These are phyloP conservation scores for Alternaria gansuensis DNA, from an alignment of 2,329 filamentous ascomycete genomes.

Conservation along the genomic window DNA sequence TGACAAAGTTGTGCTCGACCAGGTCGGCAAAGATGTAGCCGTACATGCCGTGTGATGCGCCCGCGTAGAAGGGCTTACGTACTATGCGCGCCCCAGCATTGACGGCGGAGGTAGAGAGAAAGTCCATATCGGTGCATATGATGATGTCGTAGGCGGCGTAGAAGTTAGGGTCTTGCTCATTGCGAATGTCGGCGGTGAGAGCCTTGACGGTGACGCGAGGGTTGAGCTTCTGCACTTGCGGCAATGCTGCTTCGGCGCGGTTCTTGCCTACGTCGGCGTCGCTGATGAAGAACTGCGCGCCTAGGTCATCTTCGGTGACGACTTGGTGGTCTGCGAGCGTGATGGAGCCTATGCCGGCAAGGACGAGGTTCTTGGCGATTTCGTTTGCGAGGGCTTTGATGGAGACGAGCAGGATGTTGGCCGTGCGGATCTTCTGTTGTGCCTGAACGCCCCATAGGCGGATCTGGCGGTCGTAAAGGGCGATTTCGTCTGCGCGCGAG, in stretches of 20 bases:
- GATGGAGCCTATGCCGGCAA: constrained; percentile 89
- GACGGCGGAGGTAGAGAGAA: constrained; percentile 76
- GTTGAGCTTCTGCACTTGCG: constrained; percentile 85
- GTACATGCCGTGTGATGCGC: constrained; percentile 86
- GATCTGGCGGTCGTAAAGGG: constrained; percentile 96
- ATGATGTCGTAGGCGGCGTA: constrained; percentile 83
- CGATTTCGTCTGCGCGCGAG: constrained; percentile 78
- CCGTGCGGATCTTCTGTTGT: constrained; percentile 86
- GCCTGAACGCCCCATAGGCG: constrained; percentile 96
- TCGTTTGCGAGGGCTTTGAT: constrained; percentile 91
- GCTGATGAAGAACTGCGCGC: constrained; percentile 73
- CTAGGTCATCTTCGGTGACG: constrained; percentile 81
- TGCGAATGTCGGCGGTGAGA: constrained; percentile 69
- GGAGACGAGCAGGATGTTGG: constrained; percentile 88
- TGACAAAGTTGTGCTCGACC: constrained; percentile 86
- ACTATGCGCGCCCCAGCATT: constrained; percentile 86
- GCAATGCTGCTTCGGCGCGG: constrained; percentile 80
- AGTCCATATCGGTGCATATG: constrained; percentile 87
- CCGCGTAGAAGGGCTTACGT: constrained; percentile 85
- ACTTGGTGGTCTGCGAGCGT: constrained; percentile 83
- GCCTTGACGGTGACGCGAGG: constrained; percentile 81
- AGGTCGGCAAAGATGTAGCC: constrained; percentile 96
- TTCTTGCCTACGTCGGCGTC: constrained; percentile 79
- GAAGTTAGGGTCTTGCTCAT: constrained; percentile 72
- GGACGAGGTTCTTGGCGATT: constrained; percentile 95